Evolutionary conservation across 768 basidiomycete species (phyloP).

Genomic region (Rhizopogon vulgaris): DNA sequence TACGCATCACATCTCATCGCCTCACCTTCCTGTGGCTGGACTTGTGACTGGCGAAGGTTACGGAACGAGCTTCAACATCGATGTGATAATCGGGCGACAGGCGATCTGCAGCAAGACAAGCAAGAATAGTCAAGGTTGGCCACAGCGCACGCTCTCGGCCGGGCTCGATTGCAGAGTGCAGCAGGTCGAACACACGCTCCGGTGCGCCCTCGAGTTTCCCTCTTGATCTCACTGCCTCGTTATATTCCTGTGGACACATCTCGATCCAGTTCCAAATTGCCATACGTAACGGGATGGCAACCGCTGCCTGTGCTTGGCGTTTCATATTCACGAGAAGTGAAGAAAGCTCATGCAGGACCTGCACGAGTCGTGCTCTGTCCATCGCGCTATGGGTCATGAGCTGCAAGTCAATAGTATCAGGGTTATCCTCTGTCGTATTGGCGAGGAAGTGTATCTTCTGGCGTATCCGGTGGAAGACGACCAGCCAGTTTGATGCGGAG

Average conservation of each 20-base stretch:
- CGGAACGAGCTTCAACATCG: slow-evolving; percentile 25
- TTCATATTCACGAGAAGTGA: slow-evolving; percentile 81
- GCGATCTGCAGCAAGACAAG: slow-evolving; percentile 71
- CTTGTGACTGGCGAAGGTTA: slow-evolving; percentile 24
- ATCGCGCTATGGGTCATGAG: slow-evolving; percentile 75
- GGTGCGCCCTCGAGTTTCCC: slow-evolving; percentile 73
- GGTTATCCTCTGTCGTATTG: slow-evolving; percentile 40
- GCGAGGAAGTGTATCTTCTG: slow-evolving; percentile 65
- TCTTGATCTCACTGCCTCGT: slow-evolving; percentile 57
- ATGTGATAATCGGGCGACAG: slow-evolving; percentile 52
- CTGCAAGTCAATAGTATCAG: slow-evolving; percentile 70
- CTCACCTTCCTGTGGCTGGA: slow-evolving; percentile 25
- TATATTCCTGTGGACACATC: slow-evolving; percentile 71
- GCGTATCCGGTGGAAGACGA: slow-evolving; percentile 67
- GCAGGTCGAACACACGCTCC: slow-evolving; percentile 80
- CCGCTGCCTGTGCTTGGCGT: slow-evolving; percentile 61
- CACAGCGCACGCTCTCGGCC: slow-evolving; percentile 55
- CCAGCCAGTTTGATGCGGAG: slow-evolving; percentile 82
- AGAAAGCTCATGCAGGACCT: slow-evolving; percentile 74
- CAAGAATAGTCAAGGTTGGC: slow-evolving; percentile 74
- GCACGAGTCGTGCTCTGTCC: slow-evolving; percentile 60
- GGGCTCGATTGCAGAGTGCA: slow-evolving; percentile 45
- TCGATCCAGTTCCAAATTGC: slow-evolving; percentile 93
- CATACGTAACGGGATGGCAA: slow-evolving; percentile 65
- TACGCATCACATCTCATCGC: background rate